phyloP scores from a whole-genome alignment of 257 asterid genomes.

The Verbascum thapsus region DNA sequence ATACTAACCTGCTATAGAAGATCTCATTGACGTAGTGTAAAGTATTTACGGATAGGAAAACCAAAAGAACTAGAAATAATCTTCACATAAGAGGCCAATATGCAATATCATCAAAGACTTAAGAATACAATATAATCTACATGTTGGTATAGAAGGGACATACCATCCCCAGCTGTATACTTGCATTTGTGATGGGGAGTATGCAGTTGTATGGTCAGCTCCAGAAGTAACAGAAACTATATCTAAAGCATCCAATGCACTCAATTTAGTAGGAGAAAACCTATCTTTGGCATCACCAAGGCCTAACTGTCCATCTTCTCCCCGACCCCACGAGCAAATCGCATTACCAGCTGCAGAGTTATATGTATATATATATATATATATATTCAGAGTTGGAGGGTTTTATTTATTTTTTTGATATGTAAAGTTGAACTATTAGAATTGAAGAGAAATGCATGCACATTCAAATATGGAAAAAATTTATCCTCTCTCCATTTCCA shows the following conservation, averaged over 20 bases:
- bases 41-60: no score
- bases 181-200: slow-evolving; percentile 59
- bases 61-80: no score
- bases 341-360: slow-evolving; percentile 72
- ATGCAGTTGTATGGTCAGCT: slow-evolving; percentile 95
- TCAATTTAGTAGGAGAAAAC: slow-evolving; percentile 75
- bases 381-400: no score
- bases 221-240: slow-evolving; percentile 83
- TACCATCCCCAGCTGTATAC: slow-evolving; percentile 99
- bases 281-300: slow-evolving; percentile 97
- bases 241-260: slow-evolving; percentile 79
- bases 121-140: no score
- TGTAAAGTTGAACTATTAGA: no score
- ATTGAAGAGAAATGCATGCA: no score
- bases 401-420: no score
- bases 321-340: slow-evolving; percentile 99
- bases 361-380: not conserved
- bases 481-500: no score
- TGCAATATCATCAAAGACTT: no score
- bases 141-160: not conserved
- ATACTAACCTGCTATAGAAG: no score
- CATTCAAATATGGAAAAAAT: no score
- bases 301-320: slow-evolving; percentile 98
- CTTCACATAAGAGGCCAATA: not conserved
- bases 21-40: no score